Evolutionary conservation across 139 green algal species (phyloP), one percentile per base, ranked within the genome.

Genomic region (Deuterostichococcus epilithicus): DNA sequence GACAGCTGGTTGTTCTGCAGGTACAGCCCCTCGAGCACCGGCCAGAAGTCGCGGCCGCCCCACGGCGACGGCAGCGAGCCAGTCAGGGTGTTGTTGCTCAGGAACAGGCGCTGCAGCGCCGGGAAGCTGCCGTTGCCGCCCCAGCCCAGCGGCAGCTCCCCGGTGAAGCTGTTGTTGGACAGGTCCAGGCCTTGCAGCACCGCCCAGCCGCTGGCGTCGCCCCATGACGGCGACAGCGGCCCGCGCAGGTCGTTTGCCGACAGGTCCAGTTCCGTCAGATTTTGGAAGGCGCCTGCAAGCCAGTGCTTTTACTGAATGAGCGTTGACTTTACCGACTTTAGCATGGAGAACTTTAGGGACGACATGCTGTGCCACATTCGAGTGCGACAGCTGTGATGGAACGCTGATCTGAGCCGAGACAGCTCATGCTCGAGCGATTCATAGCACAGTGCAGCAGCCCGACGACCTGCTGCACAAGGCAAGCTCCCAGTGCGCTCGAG

Each of bases 161-260:
- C 80, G 30, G 60, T 72, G 30, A 79, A 60, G 58, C 81, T 78
- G 76, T 84, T 84, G 72, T 75, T 72, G 37, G 66, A 77, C 30
- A 84, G 59, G 71, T 75, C 68, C 35, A 84, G 72, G 30, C 76
- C 75, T 13, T 39, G 36, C 10, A 84, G 80, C 35, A 1, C 1
- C 0, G 45, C 33, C 33, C 68, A 37, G 36, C 26, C 75, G n/a
- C 63, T 70, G 4, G 59, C 39, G 0, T 26, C n/a, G 15, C 60
- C 70, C 60, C 73, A 84, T 5, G 68, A 30, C 23, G 52, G 34
- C 1, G 80, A 76, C 45, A 81, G 75, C 5, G 38, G 52, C 37
- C 80, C 80, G 52, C 35, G 58, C n/a, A 84, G 32, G 33, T 59
- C 68, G 36, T 72, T 69, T 18, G 34, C 45, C 32, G 80, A 80